These are phyloP conservation scores for Beauveria medogensis DNA, from an alignment of 2,329 filamentous ascomycete species.

Conservation along the genomic window DNA sequence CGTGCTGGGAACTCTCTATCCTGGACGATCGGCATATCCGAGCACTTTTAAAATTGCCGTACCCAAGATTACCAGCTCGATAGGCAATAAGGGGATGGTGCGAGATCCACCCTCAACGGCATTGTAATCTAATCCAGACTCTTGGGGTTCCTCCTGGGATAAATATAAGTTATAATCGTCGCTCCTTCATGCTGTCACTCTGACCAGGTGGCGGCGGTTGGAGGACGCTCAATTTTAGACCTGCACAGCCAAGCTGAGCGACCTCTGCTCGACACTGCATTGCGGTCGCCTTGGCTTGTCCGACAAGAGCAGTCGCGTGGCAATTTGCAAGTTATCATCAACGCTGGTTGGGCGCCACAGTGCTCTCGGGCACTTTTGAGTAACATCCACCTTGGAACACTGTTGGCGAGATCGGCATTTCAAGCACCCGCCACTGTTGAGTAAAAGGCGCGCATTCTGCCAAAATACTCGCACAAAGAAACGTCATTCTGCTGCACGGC, in stretches of 20 bases:
- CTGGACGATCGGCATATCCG: slow-evolving; percentile 1
- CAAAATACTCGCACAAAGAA: too few species aligned
- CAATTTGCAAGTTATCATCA: too few species aligned
- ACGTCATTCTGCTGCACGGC: too few species aligned
- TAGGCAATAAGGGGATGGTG: background rate
- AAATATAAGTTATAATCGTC: background rate
- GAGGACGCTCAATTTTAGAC: background rate
- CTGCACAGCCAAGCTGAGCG: background rate
- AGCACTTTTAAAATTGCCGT: slow-evolving; percentile 5
- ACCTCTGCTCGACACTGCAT: background rate
- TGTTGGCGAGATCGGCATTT: too few species aligned
- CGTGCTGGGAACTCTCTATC: background rate
- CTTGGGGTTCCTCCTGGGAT: too few species aligned
- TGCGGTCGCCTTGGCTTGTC: background rate
- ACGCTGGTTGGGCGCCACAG: background rate
- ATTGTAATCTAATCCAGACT: background rate
- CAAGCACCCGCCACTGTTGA: too few species aligned
- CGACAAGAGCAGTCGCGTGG: background rate
- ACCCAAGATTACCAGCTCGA: background rate
- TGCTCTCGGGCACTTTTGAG: background rate
- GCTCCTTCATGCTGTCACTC: too few species aligned
- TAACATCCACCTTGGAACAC: background rate
- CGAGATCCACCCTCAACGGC: slow-evolving; percentile 1
- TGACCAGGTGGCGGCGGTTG: too few species aligned
- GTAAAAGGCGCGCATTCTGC: too few species aligned